Percentiles rank a stretch among this genome's conserved stretches.
phyloP scores from a whole-genome alignment of 371 early-diverging fungal species.

The Parasitella parasitica region DNA sequence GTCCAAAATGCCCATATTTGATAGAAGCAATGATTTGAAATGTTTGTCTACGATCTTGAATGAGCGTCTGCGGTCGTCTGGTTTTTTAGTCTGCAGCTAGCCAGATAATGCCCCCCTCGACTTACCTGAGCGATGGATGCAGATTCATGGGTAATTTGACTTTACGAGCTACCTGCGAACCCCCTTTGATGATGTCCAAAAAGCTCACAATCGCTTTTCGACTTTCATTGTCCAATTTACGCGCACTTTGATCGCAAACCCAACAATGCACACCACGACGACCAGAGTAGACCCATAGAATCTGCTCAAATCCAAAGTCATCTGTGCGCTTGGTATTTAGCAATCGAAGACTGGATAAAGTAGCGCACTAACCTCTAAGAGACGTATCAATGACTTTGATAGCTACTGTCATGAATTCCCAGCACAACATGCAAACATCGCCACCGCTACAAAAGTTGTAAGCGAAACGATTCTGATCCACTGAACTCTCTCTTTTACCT shows the following conservation, averaged over 20 bases:
- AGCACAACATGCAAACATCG: slow-evolving; percentile 89
- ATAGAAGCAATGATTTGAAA: slow-evolving; percentile 68
- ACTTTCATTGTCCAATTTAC: slow-evolving; percentile 72
- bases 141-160: slow-evolving; percentile 60
- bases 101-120: too few species aligned
- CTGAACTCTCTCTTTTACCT: slow-evolving; percentile 38
- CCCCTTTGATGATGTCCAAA: slow-evolving; percentile 84
- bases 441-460: slow-evolving; percentile 61
- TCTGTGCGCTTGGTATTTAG: slow-evolving; percentile 52
- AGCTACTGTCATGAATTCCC: slow-evolving; percentile 92
- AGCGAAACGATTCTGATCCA: neutral
- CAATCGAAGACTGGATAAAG: too few species aligned
- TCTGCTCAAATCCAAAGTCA: slow-evolving; percentile 95
- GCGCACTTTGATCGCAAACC: slow-evolving; percentile 93
- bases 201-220: slow-evolving; percentile 87
- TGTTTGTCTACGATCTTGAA: slow-evolving; percentile 58
- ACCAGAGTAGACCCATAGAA: slow-evolving; percentile 98
- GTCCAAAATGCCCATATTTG: slow-evolving; percentile 71
- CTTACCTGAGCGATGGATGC: slow-evolving; percentile 69
- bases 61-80: slow-evolving; percentile 59
- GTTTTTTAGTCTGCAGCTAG: too few species aligned
- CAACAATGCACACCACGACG: slow-evolving; percentile 99
- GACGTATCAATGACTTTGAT: slow-evolving; percentile 83
- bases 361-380: slow-evolving; percentile 63
- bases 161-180: slow-evolving; percentile 68